Base-by-base conservation (phyloP, 257 asterid genomes). In the Solanum sejunctum region DNA sequence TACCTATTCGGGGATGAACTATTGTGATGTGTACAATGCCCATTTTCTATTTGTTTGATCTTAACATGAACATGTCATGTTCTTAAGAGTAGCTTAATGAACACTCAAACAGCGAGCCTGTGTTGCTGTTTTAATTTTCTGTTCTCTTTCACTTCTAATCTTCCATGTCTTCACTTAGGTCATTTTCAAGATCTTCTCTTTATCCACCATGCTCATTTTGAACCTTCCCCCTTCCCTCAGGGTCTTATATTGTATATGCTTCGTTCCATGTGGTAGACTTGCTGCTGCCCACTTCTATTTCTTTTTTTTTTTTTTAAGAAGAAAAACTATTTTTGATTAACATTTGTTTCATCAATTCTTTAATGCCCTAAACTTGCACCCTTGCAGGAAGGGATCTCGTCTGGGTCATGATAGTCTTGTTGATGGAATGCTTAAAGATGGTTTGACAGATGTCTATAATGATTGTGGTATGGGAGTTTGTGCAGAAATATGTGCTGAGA, bases 361-460 rank as follows among this genome's bases (percentile, higher is more conserved):
- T 71, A 71, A 71, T 43, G 80, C 56, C 52, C 36, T 71, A 71
- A 71, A 71, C 17, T 71, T 81, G 61, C 80, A 41, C 86, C 83
- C 55, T 89, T 90, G 71, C 92, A 97, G 98, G 92, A 97, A 97
- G 90, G 99, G 99, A 54, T 97, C 98, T 85, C 93, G 99, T 73
- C 96, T 94, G 70, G 99, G 99, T 84, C 98, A 97, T 64, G 99
- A 97, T 88, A 86, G 98, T 81, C 94, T 97, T 89, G 96, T 97
- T 88, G 99, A 97, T 89, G 99, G 99, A 86, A 95, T 97, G 99
- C 78, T 97, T 85, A 97, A 95, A 90, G 99, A 97, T 86, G 99
- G 99, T 43, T 91, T 97, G 23, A 95, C 98, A 97, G 99, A 97
- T 89, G 99, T 93, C 61, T 97, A 95, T 84, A 92, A 91, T 88